phyloP scores from a whole-genome alignment of 495 filamentous ascomycete species.

The Podospora tetraspora region DNA sequence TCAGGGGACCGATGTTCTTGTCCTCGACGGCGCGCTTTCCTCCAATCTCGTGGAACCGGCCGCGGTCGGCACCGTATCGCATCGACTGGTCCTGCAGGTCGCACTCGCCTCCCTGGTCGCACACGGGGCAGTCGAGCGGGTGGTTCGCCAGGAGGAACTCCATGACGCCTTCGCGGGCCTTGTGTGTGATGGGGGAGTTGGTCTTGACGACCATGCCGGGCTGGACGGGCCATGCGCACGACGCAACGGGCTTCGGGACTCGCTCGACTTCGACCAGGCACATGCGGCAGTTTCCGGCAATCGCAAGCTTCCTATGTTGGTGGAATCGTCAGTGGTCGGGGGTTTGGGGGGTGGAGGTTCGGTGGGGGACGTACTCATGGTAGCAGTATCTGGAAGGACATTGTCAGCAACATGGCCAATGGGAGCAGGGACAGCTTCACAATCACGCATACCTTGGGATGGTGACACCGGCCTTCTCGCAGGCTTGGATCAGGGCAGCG shows the following conservation, averaged over 20 bases:
- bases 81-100: conserved; percentile 99
- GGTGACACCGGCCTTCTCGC: conserved; percentile 92
- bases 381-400: conserved; percentile 78
- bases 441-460: conserved; percentile 63
- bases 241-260: conserved; percentile 92
- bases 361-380: conserved; percentile 65
- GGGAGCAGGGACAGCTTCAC: neutral
- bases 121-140: conserved; percentile 95
- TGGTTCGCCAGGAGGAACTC: conserved; percentile 97
- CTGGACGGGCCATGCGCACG: conserved; percentile 97
- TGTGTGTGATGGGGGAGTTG: conserved; percentile 89
- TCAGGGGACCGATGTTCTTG: conserved; percentile 97
- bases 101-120: conserved; percentile 97
- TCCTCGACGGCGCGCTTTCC: conserved; percentile 98
- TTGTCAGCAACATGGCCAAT: conserved; percentile 35
- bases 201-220: conserved; percentile 99
- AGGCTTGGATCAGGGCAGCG: conserved; percentile 95
- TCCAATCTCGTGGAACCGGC: conserved; percentile 88
- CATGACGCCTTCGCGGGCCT: conserved; percentile 97
- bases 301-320: conserved; percentile 77
- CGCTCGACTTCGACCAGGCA: conserved; percentile 96
- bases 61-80: conserved; percentile 93
- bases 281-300: conserved; percentile 99
- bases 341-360: conserved; percentile 5
- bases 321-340: conserved; percentile 28